phyloP scores from a whole-genome alignment of 2,329 filamentous ascomycete genomes.

The Fusarium torreyae region DNA sequence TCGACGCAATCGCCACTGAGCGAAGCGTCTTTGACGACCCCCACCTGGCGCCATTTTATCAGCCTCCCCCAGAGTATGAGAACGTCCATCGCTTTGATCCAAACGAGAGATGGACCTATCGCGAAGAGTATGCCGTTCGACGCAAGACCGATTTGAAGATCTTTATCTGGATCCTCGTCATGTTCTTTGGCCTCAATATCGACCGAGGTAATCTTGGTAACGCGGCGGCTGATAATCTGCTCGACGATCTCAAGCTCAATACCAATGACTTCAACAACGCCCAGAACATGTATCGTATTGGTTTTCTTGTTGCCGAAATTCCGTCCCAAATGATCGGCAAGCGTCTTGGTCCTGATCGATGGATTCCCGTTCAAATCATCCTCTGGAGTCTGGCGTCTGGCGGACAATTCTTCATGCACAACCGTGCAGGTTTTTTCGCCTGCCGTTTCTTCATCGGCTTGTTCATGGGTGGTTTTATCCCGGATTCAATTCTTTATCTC shows the following conservation, averaged over 20 bases:
- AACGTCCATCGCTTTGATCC: slow-evolving; percentile 9
- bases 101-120: background rate
- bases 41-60: background rate
- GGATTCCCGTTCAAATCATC: slow-evolving; percentile 6
- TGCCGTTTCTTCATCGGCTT: background rate
- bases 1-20: background rate
- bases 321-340: slow-evolving; percentile 1
- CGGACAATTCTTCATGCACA: slow-evolving; percentile 1
- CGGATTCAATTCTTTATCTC: background rate
- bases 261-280: slow-evolving; percentile 3
- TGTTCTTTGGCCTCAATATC: background rate
- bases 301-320: background rate
- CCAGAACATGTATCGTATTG: slow-evolving; percentile 5
- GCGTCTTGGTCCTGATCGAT: slow-evolving; percentile 6
- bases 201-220: slow-evolving; percentile 4
- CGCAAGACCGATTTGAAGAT: background rate
- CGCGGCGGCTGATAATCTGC: slow-evolving; percentile 3
- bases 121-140: background rate
- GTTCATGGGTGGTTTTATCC: background rate
- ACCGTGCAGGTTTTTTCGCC: background rate
- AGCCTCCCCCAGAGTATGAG: slow-evolving; percentile 1
- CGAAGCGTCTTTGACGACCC: slow-evolving; percentile 4
- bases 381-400: slow-evolving; percentile 6
- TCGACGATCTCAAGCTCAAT: background rate
- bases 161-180: background rate